These are phyloP conservation scores for Solanum hybrid DNA, from an alignment of 305 asterid species.

Conservation along the genomic window DNA sequence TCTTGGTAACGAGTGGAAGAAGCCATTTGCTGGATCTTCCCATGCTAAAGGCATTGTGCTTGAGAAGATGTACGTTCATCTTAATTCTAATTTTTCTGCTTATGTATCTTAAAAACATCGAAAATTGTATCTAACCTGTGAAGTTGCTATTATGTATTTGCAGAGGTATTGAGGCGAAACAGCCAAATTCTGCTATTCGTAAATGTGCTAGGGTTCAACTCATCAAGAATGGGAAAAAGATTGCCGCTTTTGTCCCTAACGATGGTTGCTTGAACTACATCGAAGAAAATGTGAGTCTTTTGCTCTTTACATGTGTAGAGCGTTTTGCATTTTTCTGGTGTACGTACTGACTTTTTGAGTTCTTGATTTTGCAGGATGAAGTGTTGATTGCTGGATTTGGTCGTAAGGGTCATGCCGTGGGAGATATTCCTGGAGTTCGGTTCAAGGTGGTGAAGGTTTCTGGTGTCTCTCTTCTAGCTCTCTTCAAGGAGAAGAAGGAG, in stretches of 20 bases:
- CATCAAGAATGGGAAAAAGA: constrained; percentile 53
- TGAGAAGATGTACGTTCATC: constrained; percentile 47
- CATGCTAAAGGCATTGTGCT: constrained; percentile 76
- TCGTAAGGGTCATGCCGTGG: constrained; percentile 70
- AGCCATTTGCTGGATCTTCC: constrained; percentile 75
- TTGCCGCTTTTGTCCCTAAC: constrained; percentile 57
- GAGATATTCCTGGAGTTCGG: constrained; percentile 69
- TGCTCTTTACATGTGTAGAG: not conserved
- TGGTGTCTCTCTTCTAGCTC: constrained; percentile 57
- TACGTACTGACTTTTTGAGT: not conserved
- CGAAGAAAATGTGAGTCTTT: constrained; percentile 43
- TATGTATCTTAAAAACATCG: not conserved
- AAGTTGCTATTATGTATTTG: not conserved
- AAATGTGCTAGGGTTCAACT: constrained; percentile 63
- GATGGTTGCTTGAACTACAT: constrained; percentile 61
- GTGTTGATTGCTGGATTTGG: constrained; percentile 79
- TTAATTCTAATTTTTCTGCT: not conserved
- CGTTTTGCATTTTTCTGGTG: not conserved
- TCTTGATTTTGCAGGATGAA: constrained; percentile 38
- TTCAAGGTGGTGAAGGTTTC: constrained; percentile 75
- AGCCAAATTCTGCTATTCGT: constrained; percentile 63
- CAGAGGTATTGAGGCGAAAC: constrained; percentile 65
- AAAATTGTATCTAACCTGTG: not conserved
- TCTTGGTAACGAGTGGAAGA: constrained; percentile 70
- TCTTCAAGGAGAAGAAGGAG: constrained; percentile 64